A percentile compares a stretch with the other conserved stretches of the same genome.
Conservation (phyloP, 108 stramenopile species). For the Skeletonema tropicum region DNA sequence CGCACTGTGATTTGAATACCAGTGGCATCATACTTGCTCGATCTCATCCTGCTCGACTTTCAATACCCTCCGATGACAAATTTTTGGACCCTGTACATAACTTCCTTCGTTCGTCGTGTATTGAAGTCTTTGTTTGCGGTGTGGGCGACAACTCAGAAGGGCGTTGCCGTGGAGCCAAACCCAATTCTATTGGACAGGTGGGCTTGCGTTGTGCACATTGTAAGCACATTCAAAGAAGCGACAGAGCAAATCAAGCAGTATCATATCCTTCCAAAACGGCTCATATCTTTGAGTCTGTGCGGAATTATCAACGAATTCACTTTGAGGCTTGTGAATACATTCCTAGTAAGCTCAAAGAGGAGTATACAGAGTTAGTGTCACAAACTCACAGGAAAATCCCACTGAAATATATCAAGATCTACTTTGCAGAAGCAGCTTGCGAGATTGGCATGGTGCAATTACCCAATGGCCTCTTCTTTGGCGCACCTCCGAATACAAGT, state of each 20-base stretch:
- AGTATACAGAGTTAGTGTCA: background rate
- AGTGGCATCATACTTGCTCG: no score
- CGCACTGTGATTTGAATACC: no score
- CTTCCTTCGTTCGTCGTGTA: slow-evolving; percentile 10
- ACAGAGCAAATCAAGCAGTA: background rate
- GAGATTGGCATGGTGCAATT: slow-evolving; percentile 18
- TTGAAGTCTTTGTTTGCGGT: slow-evolving; percentile 12
- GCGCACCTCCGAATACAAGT: slow-evolving; percentile 9
- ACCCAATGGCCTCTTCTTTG: slow-evolving; percentile 21
- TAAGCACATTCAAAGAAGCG: background rate
- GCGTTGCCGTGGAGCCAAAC: background rate
- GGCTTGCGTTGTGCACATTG: background rate
- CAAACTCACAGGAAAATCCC: background rate
- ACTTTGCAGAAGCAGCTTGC: slow-evolving; percentile 17
- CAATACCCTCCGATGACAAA: background rate
- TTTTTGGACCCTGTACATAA: slow-evolving; percentile 26
- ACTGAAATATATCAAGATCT: slow-evolving; percentile 10
- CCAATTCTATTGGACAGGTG: background rate
- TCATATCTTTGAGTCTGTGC: background rate
- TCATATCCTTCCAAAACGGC: background rate
- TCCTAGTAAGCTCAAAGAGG: background rate
- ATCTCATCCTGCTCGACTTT: background rate
- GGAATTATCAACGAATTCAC: background rate
- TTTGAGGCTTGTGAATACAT: background rate
- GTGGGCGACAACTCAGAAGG: background rate